Conservation (phyloP, 257 asterid genomes). For the Plantago elongata region DNA sequence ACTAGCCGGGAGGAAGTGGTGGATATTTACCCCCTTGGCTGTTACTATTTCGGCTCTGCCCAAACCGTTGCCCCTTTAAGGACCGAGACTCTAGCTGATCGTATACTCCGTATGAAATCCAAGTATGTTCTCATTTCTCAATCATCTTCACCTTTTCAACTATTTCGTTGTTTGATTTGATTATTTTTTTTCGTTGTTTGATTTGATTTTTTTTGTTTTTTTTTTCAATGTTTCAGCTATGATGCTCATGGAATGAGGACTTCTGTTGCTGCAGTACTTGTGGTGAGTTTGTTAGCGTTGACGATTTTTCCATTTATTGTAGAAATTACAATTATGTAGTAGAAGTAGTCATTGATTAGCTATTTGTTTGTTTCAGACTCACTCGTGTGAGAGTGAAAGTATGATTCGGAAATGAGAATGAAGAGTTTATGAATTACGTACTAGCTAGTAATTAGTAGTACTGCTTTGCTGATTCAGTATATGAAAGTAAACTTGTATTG, state of each 20-base stretch:
- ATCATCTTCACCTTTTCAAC: not conserved
- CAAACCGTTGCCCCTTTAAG: constrained; percentile 34
- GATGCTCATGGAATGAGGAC: constrained; percentile 72
- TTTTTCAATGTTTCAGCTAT: constrained; percentile 46
- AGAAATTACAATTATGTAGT: too few relatives aligned
- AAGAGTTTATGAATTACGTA: too few relatives aligned
- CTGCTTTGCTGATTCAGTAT: too few relatives aligned
- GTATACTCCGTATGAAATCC: constrained; percentile 62
- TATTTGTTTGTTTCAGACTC: too few relatives aligned
- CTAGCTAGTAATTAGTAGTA: too few relatives aligned
- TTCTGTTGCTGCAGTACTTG: constrained; percentile 69
- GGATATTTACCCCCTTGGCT: constrained; percentile 69
- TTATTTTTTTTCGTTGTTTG: not conserved
- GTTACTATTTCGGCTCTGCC: constrained; percentile 78
- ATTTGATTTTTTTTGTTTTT: not conserved
- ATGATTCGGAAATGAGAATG: too few relatives aligned
- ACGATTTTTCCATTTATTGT: too few relatives aligned
- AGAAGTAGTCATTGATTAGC: too few relatives aligned
- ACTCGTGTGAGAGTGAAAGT: too few relatives aligned
- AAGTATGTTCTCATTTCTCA: constrained; percentile 34
- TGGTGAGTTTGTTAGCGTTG: constrained; percentile 45
- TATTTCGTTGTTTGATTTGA: not conserved
- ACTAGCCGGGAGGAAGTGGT: constrained; percentile 21
- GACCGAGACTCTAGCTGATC: constrained; percentile 59
- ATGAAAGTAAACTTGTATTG: too few relatives aligned